These are phyloP conservation scores for Neofusicoccum umdonicola DNA, from an alignment of 2,329 filamentous ascomycete genomes.

Conservation along the genomic window DNA sequence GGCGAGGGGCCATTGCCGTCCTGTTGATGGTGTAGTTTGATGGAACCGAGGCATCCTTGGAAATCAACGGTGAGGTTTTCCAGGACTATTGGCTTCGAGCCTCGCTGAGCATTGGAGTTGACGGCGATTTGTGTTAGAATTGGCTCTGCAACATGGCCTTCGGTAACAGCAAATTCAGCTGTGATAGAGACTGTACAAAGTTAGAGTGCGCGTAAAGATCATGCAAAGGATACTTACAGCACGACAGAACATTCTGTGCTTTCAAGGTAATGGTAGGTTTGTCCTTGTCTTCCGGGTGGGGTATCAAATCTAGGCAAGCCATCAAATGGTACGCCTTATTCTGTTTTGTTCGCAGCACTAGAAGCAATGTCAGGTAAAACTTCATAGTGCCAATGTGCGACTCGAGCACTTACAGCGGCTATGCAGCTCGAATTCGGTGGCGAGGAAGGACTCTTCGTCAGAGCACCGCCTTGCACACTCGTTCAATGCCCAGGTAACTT, in stretches of 20 bases:
- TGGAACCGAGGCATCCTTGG: slow-evolving; percentile 44
- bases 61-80: slow-evolving; percentile 53
- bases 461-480: slow-evolving; percentile 50
- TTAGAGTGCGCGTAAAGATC: background rate
- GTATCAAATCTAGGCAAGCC: slow-evolving; percentile 42
- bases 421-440: slow-evolving; percentile 58
- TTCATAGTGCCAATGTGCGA: background rate
- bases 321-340: slow-evolving; percentile 47
- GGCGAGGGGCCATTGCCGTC: slow-evolving; percentile 19
- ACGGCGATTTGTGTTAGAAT: slow-evolving; percentile 56
- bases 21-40: slow-evolving; percentile 29
- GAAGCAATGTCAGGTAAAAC: slow-evolving; percentile 20
- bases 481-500: slow-evolving; percentile 54
- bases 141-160: slow-evolving; percentile 60
- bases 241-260: slow-evolving; percentile 49
- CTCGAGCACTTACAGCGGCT: slow-evolving; percentile 27
- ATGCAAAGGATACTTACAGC: slow-evolving; percentile 33
- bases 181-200: slow-evolving; percentile 45
- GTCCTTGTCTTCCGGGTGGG: slow-evolving; percentile 27
- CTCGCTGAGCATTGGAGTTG: slow-evolving; percentile 46
- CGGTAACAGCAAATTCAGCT: slow-evolving; percentile 53
- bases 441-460: slow-evolving; percentile 49
- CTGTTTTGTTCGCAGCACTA: slow-evolving; percentile 32
- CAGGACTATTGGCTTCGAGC: slow-evolving; percentile 47
- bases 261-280: slow-evolving; percentile 49